Evolutionary conservation across 257 asterid species (phyloP), one percentile per base, ranked within the genome.

Genomic region (Solanum piurae): DNA sequence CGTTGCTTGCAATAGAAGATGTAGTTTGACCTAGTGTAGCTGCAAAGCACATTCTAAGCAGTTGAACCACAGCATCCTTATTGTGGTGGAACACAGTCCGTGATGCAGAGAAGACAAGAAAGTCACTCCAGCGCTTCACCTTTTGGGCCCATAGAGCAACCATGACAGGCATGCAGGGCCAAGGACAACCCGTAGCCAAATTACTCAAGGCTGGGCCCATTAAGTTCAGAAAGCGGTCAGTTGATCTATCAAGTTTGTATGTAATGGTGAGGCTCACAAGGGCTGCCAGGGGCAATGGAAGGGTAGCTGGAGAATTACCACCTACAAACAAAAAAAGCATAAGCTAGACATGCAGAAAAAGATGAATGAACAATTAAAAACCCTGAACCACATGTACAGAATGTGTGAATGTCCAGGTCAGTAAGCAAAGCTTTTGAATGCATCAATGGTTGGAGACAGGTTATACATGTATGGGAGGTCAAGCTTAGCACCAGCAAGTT

Each of bases 91-190:
- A 97, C 38, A 97, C 98, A 2, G 98, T 92, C 84, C 95, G 94
- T 38, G 98, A 94, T 44, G 99, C 98, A 27, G 95, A 91, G 93
- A 94, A 96, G 72, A 96, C 94, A n/a, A 96, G 91, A 87, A 92
- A 96, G 92, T 96, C 99, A 55, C 93, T 93, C 99, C 99, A 97
- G 31, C 98, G 98, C 89, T 94, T 97, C 42, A 94, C 98, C 93
- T 97, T 97, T 88, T 95, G 98, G 62, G 95, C 90, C 99, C 99
- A 97, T 66, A 97, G 89, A 42, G 99, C 92, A 72, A 94, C 90
- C 87, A 93, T 90, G 86, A 97, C 90, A 49, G 98, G 93, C 99
- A 97, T 96, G 90, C 99, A 93, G 82, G 99, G 99, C 99, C 99
- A 97, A 12, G 99, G 99, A 89, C 98, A 97, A 89, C 98, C 89